phyloP scores from a whole-genome alignment of 148 eudicot genomes.

The Vaccinium macrocarpon region DNA sequence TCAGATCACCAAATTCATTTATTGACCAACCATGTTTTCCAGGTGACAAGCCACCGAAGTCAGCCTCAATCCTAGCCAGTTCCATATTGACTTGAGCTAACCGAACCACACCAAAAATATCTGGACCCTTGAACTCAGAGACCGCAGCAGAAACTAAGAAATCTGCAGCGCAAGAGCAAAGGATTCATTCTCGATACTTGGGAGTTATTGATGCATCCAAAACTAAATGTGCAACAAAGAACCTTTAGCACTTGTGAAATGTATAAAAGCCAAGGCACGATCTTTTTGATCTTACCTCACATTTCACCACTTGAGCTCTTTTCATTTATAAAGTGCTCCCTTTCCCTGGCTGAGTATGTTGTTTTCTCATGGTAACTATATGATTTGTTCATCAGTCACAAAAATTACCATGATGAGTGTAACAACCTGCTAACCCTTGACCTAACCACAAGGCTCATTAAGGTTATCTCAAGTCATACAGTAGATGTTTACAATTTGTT shows the following conservation, averaged over 20 bases:
- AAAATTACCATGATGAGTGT: not conserved
- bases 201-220: not conserved
- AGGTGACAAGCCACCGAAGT: constrained; percentile 80
- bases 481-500: too few relatives aligned
- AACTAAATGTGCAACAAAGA: not conserved
- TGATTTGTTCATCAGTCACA: not conserved
- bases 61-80: constrained; percentile 87
- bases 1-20: constrained; percentile 88
- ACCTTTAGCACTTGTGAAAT: not conserved
- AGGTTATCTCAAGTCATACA: too few relatives aligned
- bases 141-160: constrained; percentile 95
- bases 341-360: not conserved
- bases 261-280: not conserved
- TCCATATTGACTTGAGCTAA: constrained; percentile 89
- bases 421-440: too few relatives aligned
- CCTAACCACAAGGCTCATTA: too few relatives aligned
- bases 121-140: constrained; percentile 92
- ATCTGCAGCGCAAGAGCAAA: constrained; percentile 42
- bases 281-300: not conserved
- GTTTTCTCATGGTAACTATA: not conserved
- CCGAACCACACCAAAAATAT: constrained; percentile 87
- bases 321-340: not conserved
- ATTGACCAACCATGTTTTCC: constrained; percentile 93
- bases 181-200: not conserved
- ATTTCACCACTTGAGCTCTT: not conserved